Percentiles rank a stretch among this genome's conserved stretches.
Evolutionary conservation across 2,329 filamentous ascomycete species (phyloP).

Genomic region (Penicillium sp.): DNA sequence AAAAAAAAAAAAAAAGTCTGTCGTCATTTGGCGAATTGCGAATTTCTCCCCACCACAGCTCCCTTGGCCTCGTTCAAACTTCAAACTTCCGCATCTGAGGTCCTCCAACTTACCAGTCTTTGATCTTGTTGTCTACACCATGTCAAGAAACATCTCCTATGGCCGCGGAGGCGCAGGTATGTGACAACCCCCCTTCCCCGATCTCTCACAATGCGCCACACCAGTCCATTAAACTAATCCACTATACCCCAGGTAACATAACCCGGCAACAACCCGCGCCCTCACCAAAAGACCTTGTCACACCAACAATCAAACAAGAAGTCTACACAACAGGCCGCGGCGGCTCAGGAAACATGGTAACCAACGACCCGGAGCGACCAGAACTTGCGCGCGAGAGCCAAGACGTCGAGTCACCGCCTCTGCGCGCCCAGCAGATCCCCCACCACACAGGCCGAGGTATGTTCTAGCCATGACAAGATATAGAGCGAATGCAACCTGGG

Average conservation of each 20-base stretch:
- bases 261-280: constrained; percentile 52
- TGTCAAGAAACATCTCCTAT: constrained; percentile 55
- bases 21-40: constrained; percentile 2
- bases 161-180: constrained; percentile 74
- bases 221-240: background rate
- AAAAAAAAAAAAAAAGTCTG: constrained; percentile 6
- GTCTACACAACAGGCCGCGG: constrained; percentile 87
- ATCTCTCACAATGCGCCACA: background rate
- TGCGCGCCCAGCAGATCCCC: constrained; percentile 40
- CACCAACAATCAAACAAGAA: constrained; percentile 78
- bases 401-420: constrained; percentile 66
- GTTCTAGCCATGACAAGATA: constrained; percentile 4
- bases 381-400: constrained; percentile 74
- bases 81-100: background rate
- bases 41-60: constrained; percentile 4
- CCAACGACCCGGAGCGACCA: constrained; percentile 65
- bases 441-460: constrained; percentile 48
- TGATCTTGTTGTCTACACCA: background rate
- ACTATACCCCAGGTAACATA: constrained; percentile 59
- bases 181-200: constrained; percentile 12
- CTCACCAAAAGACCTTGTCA: constrained; percentile 67
- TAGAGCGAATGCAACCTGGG: background rate
- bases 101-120: background rate
- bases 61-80: background rate
- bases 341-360: constrained; percentile 84